Evolutionary conservation across 2,329 filamentous ascomycete genomes (phyloP), one percentile per base, ranked within the genome.

Genomic region (Cladosporium austrohemisphaericum): DNA sequence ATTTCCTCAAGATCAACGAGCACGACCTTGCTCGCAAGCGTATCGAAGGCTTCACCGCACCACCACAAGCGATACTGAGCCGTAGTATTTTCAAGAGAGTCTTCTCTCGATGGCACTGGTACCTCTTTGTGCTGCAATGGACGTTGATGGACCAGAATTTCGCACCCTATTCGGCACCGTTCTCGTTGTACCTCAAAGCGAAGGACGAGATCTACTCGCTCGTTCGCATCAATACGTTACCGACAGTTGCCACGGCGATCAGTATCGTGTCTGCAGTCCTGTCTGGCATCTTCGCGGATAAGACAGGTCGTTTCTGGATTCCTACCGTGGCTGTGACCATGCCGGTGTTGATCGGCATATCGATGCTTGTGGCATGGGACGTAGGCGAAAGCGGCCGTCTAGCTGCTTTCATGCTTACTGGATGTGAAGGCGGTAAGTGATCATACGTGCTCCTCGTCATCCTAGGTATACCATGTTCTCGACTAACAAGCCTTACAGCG

Each of bases 1-100:
- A 68, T 56, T 80, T 78, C 63, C 65, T 78, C 13, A 72, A 62
- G 5, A 57, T 64, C 9, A 19, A n/a, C n/a, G 37, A 41, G 9
- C 37, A 41, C 14, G 25, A n/a, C 22, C 25, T 41, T 11, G 22
- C 37, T 23, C n/a, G 23, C 8, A 3, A 26, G 18, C 23, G 37
- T 6, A 19, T 41, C n/a, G 37, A 26, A 10, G 25, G 22, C n/a
- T 9, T 28, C 23, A 41, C 37, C 10, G 37, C 37, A 4, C 23
- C 37, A 11, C 23, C 37, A 7, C 37, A 29, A 41, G 22, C 37
- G 6, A 41, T 26, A 4, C 10, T 29, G 8, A 29, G 8, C 22
- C 23, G n/a, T 9, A 41, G 37, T 9, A 41, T 41, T 9, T 41
- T 28, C 23, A 29, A 41, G 8, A 7, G 37, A 26, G 23, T n/a